Evolutionary conservation across 106 monocot genomes (phyloP).

Genomic region (Dendrobium catenatum): DNA sequence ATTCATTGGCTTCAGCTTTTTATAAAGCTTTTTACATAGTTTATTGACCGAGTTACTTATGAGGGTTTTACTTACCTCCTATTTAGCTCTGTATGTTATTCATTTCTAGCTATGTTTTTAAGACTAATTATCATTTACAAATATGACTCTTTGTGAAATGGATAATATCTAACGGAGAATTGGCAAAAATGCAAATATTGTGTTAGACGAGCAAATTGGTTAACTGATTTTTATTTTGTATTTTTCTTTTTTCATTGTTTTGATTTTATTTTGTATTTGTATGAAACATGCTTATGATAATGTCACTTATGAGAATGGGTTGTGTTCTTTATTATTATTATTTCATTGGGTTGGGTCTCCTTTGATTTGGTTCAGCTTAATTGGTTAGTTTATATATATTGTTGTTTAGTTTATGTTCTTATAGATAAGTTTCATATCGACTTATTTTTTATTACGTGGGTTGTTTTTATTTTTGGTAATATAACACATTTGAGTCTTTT

Average conservation of each 20-base stretch:
- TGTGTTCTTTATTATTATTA: neutral
- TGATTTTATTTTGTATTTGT: neutral
- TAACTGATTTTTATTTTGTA: neutral
- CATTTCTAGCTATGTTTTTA: neutral
- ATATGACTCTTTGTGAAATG: neutral
- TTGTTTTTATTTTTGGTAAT: neutral
- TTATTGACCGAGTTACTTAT: neutral
- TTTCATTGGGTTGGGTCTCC: neutral
- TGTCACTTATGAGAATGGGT: neutral
- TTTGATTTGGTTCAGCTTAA: neutral
- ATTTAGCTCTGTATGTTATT: neutral
- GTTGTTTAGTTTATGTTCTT: neutral
- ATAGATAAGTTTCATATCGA: neutral
- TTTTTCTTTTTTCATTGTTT: neutral
- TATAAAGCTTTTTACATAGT: neutral
- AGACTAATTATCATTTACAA: neutral
- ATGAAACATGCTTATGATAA: neutral
- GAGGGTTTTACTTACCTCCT: neutral
- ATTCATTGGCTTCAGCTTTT: neutral
- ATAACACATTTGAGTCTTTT: neutral
- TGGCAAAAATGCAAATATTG: neutral
- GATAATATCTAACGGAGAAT: neutral
- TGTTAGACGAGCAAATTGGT: neutral
- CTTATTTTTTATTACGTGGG: neutral
- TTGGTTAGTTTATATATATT: neutral